Conservation (phyloP, 2,329 filamentous ascomycete genomes). For the Cladosporium oxysporum region DNA sequence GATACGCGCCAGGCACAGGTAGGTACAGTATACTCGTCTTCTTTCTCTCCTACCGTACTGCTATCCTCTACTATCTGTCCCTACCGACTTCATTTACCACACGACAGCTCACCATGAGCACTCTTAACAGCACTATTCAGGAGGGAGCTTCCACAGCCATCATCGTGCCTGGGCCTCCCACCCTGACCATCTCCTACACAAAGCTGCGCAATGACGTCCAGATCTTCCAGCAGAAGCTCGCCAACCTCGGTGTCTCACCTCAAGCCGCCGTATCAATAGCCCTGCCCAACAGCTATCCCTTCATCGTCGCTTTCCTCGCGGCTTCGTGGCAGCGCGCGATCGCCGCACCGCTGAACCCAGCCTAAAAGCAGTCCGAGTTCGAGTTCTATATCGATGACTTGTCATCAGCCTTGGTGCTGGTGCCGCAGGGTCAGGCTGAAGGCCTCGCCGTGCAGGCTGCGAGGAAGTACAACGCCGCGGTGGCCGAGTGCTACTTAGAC, state of each 20-base stretch:
- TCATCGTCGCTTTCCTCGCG: constrained; percentile 85
- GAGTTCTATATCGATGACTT: constrained; percentile 91
- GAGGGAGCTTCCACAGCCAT: constrained; percentile 61
- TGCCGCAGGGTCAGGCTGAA: constrained; percentile 68
- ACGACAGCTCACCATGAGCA: constrained; percentile 48
- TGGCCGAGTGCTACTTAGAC: constrained; percentile 85
- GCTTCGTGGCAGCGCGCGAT: constrained; percentile 80
- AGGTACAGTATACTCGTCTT: not conserved
- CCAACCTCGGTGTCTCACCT: constrained; percentile 68
- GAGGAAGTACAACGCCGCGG: constrained; percentile 75
- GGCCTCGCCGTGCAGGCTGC: constrained; percentile 75
- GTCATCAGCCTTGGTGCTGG: constrained; percentile 74
- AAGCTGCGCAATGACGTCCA: constrained; percentile 66
- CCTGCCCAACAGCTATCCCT: constrained; percentile 81
- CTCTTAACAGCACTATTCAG: constrained; percentile 60
- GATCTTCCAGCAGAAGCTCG: constrained; percentile 76
- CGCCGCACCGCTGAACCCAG: constrained; percentile 82
- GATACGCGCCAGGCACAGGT: not conserved
- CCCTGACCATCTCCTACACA: constrained; percentile 69
- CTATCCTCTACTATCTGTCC: not conserved
- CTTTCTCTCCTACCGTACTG: not conserved
- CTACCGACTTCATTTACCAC: not conserved
- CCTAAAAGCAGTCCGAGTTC: constrained; percentile 87
- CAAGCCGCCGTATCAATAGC: constrained; percentile 78
- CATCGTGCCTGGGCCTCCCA: constrained; percentile 69